Evolutionary conservation across 2,329 filamentous ascomycete genomes (phyloP).

Genomic region (Ceratocystis eucalypticola): DNA sequence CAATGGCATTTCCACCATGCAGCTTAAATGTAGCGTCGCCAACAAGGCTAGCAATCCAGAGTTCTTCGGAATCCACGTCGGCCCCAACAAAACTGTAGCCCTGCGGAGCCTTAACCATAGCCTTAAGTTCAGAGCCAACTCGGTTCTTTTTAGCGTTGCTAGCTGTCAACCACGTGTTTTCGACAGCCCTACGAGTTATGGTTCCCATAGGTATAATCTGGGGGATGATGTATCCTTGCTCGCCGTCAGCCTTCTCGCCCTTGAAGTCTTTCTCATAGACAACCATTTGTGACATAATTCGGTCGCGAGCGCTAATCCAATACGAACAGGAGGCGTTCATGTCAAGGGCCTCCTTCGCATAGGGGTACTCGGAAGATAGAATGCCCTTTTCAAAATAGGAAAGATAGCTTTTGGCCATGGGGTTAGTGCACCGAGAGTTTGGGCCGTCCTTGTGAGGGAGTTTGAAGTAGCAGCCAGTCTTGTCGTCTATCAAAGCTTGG

Average conservation of each 20-base stretch:
- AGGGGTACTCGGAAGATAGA: constrained; percentile 72
- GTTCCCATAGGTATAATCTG: constrained; percentile 98
- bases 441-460: constrained; percentile 94
- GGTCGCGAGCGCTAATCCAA: constrained; percentile 90
- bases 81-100: constrained; percentile 92
- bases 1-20: constrained; percentile 91
- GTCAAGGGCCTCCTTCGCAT: constrained; percentile 87
- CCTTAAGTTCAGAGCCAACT: constrained; percentile 91
- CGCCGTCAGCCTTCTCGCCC: constrained; percentile 21
- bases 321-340: constrained; percentile 99
- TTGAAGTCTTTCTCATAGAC: constrained; percentile 59
- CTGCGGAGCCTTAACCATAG: constrained; percentile 83
- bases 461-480: constrained; percentile 64
- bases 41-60: constrained; percentile 94
- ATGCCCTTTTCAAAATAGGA: constrained; percentile 82
- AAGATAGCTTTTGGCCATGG: constrained; percentile 82
- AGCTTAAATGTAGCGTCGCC: constrained; percentile 90
- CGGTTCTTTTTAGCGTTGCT: constrained; percentile 94
- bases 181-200: constrained; percentile 82
- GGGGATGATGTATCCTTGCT: constrained; percentile 69
- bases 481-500: constrained; percentile 50
- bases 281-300: constrained; percentile 91
- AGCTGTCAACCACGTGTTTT: constrained; percentile 96
- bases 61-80: constrained; percentile 91
- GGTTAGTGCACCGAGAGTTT: constrained; percentile 66